phyloP scores from a whole-genome alignment of 2,329 filamentous ascomycete species.

The Leptosphaerulina australis region DNA sequence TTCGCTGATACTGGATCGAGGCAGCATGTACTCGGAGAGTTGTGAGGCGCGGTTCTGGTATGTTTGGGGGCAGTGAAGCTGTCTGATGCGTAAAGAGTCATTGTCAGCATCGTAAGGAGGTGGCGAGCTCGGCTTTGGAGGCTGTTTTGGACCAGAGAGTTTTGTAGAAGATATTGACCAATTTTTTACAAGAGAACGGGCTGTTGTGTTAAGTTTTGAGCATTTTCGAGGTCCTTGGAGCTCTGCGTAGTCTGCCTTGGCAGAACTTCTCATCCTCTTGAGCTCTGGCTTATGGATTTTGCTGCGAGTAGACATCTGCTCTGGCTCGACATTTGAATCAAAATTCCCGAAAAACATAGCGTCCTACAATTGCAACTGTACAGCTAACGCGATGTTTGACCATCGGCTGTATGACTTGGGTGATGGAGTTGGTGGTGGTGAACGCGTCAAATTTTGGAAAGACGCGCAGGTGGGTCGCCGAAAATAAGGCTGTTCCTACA shows the following conservation, averaged over 20 bases:
- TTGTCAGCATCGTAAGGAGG: not conserved
- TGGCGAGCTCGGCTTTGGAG: not conserved
- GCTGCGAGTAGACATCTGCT: not conserved
- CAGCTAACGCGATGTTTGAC: not conserved
- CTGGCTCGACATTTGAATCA: slow-evolving; percentile 1
- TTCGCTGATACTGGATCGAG: not conserved
- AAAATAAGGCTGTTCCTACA: slow-evolving; percentile 2
- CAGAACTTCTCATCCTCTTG: slow-evolving; percentile 10
- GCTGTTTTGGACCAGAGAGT: not conserved
- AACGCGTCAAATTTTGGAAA: slow-evolving; percentile 2
- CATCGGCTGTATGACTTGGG: slow-evolving; percentile 3
- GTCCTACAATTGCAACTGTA: slow-evolving; percentile 1
- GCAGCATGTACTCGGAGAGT: not conserved
- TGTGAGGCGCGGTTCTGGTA: not conserved
- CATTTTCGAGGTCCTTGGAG: slow-evolving; percentile 5
- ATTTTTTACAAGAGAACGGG: not conserved
- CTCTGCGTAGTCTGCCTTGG: not conserved
- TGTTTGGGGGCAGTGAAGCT: not conserved
- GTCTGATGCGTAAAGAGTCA: not conserved
- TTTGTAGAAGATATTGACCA: not conserved
- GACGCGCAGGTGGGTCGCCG: slow-evolving; percentile 23
- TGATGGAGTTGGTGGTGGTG: not conserved
- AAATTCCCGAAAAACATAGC: slow-evolving; percentile 8
- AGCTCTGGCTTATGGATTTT: not conserved
- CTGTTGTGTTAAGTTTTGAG: slow-evolving; percentile 6